phyloP scores from a whole-genome alignment of 2,329 filamentous ascomycete genomes.

The Colletotrichum costaricense region DNA sequence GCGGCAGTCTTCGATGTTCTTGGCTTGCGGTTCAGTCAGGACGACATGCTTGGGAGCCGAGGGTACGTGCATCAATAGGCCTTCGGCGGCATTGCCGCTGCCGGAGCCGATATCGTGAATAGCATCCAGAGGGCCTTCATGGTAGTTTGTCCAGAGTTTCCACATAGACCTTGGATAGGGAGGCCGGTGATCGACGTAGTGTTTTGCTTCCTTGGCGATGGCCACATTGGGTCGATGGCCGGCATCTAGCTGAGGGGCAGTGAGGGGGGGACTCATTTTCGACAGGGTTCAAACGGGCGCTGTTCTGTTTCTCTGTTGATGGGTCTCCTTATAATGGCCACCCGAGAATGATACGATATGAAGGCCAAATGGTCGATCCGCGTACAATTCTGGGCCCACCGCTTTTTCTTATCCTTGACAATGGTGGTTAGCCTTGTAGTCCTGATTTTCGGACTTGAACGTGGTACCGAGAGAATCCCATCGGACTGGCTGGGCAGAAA shows the following conservation, averaged over 20 bases:
- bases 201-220: constrained; percentile 23
- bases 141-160: constrained; percentile 20
- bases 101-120: constrained; percentile 17
- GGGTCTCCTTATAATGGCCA: neutral
- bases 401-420: neutral
- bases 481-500: neutral
- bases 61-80: neutral
- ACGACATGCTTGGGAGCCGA: constrained; percentile 9
- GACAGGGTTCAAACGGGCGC: neutral
- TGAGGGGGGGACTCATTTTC: constrained; percentile 3
- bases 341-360: neutral
- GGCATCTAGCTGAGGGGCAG: neutral
- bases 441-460: neutral
- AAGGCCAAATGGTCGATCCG: neutral
- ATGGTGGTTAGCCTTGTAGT: neutral
- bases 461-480: neutral
- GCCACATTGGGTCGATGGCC: neutral
- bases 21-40: constrained; percentile 15
- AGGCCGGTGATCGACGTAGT: constrained; percentile 25
- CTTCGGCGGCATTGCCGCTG: constrained; percentile 13
- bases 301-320: neutral
- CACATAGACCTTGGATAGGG: constrained; percentile 26
- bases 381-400: neutral
- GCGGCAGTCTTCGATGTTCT: constrained; percentile 10
- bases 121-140: constrained; percentile 4